A percentile compares a stretch with the other conserved stretches of the same genome.
Conservation (phyloP, 2,329 filamentous ascomycete species). For the Penicillium crustosum region DNA sequence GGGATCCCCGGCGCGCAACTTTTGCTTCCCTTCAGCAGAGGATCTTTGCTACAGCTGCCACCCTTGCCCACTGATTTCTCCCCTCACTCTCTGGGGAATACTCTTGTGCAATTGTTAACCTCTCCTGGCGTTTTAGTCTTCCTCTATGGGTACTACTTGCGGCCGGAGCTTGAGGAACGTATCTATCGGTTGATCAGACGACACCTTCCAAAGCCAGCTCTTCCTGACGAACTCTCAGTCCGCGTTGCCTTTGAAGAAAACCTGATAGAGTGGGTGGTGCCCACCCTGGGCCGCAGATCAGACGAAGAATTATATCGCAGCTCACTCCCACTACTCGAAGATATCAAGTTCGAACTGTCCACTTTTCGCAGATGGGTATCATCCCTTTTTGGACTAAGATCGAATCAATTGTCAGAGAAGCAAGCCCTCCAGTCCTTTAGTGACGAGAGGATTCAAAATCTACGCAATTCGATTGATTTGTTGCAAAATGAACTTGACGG, state of each 20-base stretch:
- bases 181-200: slow-evolving; percentile 44
- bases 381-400: slow-evolving; percentile 31
- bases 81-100: slow-evolving; percentile 25
- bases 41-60: slow-evolving; percentile 38
- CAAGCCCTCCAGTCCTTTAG: slow-evolving; percentile 17
- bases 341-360: slow-evolving; percentile 39
- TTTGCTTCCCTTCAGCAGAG: slow-evolving; percentile 39
- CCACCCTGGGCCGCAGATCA: slow-evolving; percentile 41
- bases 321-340: slow-evolving; percentile 38
- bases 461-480: slow-evolving; percentile 33
- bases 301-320: slow-evolving; percentile 42
- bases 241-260: slow-evolving; percentile 46
- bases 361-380: slow-evolving; percentile 35
- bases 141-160: slow-evolving; percentile 37
- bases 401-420: slow-evolving; percentile 15
- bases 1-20: slow-evolving; percentile 33
- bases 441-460: slow-evolving; percentile 29
- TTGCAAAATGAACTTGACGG: slow-evolving; percentile 32
- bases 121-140: slow-evolving; percentile 40
- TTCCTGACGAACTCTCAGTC: slow-evolving; percentile 44
- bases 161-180: slow-evolving; percentile 40
- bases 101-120: slow-evolving; percentile 30
- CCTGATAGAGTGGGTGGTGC: slow-evolving; percentile 46
- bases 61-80: slow-evolving; percentile 32
- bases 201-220: slow-evolving; percentile 42